phyloP scores from a whole-genome alignment of 2,329 filamentous ascomycete genomes.

The Aspergillus floridensis region DNA sequence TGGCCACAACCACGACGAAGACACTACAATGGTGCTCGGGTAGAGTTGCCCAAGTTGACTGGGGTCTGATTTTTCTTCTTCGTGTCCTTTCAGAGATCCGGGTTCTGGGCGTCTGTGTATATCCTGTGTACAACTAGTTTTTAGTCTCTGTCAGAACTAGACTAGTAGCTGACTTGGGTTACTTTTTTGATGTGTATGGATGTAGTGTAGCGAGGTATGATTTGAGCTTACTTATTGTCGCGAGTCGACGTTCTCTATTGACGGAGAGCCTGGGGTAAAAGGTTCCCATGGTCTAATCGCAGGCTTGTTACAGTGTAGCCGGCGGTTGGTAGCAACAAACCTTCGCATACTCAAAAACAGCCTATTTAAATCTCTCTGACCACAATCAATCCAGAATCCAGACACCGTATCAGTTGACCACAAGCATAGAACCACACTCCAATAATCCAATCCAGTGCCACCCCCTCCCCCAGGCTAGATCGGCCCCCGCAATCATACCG shows the following conservation, averaged over 20 bases:
- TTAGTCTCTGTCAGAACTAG: background rate
- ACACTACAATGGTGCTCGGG: conserved; percentile 37
- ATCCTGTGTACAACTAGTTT: background rate
- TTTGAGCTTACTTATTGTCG: no score
- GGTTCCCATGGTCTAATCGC: background rate
- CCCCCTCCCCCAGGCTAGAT: no score
- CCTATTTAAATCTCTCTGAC: no score
- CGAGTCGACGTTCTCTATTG: no score
- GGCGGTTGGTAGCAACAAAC: no score
- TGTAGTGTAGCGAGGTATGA: background rate
- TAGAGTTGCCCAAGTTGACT: conserved; percentile 10
- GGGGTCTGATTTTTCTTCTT: background rate
- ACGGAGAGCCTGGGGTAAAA: no score
- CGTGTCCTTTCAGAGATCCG: background rate
- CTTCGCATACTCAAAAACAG: no score
- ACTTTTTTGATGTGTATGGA: background rate
- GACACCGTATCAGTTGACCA: no score
- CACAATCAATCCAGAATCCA: no score
- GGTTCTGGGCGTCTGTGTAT: background rate
- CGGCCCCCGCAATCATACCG: no score
- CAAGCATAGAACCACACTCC: no score
- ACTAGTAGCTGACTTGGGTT: background rate
- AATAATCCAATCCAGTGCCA: no score
- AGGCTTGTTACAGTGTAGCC: background rate
- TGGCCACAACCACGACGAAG: conserved; percentile 26